Conservation (phyloP, 768 basidiomycete species). For the Nidularia pulvinata region DNA sequence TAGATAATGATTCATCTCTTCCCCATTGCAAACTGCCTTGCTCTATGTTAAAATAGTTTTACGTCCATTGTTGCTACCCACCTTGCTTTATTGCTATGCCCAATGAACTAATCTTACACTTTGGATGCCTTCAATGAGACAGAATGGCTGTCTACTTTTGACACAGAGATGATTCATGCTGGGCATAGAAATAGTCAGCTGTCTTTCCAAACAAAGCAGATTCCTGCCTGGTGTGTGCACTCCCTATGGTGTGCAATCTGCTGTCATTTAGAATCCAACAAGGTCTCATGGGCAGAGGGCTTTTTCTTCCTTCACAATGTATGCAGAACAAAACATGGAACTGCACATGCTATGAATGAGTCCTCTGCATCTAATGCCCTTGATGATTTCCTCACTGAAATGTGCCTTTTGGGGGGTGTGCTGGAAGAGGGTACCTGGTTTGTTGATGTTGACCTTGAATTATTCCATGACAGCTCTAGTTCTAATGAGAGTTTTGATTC, state of each 20-base stretch:
- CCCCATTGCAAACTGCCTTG: too few relatives aligned
- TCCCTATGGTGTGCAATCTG: neutral
- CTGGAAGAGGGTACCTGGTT: constrained; percentile 13
- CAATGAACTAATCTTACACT: too few relatives aligned
- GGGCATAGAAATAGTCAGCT: neutral
- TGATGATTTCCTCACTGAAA: neutral
- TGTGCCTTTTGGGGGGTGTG: neutral
- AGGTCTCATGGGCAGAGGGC: neutral
- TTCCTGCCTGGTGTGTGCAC: neutral
- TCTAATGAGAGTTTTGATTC: too few relatives aligned
- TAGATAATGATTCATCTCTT: too few relatives aligned
- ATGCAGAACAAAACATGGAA: constrained; percentile 4
- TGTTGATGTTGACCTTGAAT: constrained; percentile 25
- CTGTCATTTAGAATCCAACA: neutral
- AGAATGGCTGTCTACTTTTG: neutral
- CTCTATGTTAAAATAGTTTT: too few relatives aligned
- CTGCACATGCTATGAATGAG: neutral
- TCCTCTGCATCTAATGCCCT: neutral
- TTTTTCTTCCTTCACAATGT: constrained; percentile 5
- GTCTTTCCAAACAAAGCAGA: neutral
- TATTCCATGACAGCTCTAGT: constrained; percentile 4
- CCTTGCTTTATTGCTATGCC: too few relatives aligned
- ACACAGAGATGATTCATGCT: neutral
- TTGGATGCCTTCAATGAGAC: too few relatives aligned
- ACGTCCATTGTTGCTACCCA: too few relatives aligned